Base-by-base conservation (phyloP, 2,329 filamentous ascomycete species). In the Phialophora tarda region DNA sequence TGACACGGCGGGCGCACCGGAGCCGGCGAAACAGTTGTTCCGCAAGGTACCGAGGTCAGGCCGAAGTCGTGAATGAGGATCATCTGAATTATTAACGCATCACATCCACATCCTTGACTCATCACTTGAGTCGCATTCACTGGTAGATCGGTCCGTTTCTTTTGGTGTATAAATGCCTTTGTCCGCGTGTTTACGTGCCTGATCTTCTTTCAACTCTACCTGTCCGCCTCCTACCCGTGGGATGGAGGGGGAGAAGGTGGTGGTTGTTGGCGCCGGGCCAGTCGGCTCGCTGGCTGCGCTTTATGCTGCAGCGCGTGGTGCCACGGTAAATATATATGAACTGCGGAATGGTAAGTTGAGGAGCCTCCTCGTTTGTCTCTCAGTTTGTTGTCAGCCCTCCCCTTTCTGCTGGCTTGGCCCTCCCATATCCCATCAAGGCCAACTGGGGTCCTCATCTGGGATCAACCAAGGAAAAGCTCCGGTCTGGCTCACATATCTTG, bases 301-400 rank as follows among this genome's bases (percentile, higher is more conserved):
- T 5, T 99, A 98, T 81, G 94, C 95, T 62, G 94, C 95, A 3
- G 86, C 90, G 72, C 85, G 94, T 77, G 95, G 93, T 51, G 88
- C 96, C 77, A 83, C 94, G 74, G 95, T 99, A 34, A 93, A 97
- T 77, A 85, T 99, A 58, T 99, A 98, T 78, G 95, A 99, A 79
- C 82, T 99, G 72, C 87, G 95, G 76, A 88, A 89, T 82, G 95
- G 95, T 97, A 84, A 17, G 53, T 55, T 17, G 10, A 30, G 24
- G 3, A 34, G 28, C 21, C 24, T 30, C 1, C 1, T 55, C 28
- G 2, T n/a, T 32, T 7, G 24, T 55, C 17, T 55, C 53, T 32
- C 53, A 8, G 26, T 4, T 53, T 30, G 28, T 44, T 44, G 17
- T 44, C 17, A n/a, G 6, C 3, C n/a, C 17, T 44, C 38, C 38